Base-by-base conservation (phyloP, 768 basidiomycete genomes). In the Serendipita indica region DNA sequence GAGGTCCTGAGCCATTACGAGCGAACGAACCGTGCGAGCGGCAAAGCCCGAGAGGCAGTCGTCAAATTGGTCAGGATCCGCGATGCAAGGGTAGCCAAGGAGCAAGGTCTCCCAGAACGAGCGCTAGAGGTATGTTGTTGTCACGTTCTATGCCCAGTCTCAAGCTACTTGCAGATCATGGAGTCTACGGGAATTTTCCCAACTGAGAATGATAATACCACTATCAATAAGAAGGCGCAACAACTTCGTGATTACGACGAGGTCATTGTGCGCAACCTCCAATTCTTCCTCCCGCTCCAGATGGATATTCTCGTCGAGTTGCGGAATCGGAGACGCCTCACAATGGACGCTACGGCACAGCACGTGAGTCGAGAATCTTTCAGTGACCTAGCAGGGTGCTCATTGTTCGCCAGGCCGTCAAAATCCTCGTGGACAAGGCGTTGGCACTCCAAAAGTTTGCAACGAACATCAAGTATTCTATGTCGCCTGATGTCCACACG, bases 401-500 rank as follows among this genome's bases (percentile, higher is more conserved):
- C 43, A 60, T 57, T 64, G 66, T 66, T 43, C 45, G 33, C 0
- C 64, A 84, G 88, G 83, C 82, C 0, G 72, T 92, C 62, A 72
- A 74, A 0, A 72, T 78, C 16, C 70, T 91, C 27, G 75, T 87
- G 61, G 86, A 79, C 67, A 91, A 90, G 70, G 87, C 89, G 58
- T 75, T 90, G 58, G 83, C 87, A 3, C 67, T 94, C 59, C 89
- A 92, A 79, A 79, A 89, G 59, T 96, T 90, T 70, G 89, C 86
- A 30, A 86, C 86, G 25, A 83, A 89, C 62, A 72, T 93, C 58
- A 85, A 88, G 65, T 93, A 92, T 69, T 79, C 90, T 61, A 83
- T 96, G 81, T 86, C 86, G 32, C 82, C 86, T 20, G 89, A 94
- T 67, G 83, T 91, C 61, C 91, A 93, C 71, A 84, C 84, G 32